Evolutionary conservation across 495 filamentous ascomycete genomes (phyloP).

Genomic region (Lindgomyces ingoldianus): DNA sequence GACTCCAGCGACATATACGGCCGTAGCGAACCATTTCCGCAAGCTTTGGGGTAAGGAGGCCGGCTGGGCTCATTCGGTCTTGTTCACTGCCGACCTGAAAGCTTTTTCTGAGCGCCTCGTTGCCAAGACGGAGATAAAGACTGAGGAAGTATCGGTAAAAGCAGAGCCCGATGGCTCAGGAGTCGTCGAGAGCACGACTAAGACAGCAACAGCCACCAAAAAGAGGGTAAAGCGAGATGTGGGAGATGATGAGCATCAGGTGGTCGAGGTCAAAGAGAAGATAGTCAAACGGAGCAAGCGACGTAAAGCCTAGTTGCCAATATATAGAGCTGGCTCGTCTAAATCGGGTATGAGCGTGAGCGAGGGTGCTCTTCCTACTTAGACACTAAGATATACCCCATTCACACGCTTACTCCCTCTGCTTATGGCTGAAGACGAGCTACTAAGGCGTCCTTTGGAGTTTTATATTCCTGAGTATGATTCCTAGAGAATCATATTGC

Average conservation of each 20-base stretch:
- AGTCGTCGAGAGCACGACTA: conserved; percentile 34
- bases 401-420: too few species aligned
- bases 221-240: conserved; percentile 44
- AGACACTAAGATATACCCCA: too few species aligned
- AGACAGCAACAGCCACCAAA: conserved; percentile 32
- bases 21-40: conserved; percentile 86
- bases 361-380: too few species aligned
- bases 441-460: too few species aligned
- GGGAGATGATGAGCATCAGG: conserved; percentile 40
- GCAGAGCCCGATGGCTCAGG: conserved; percentile 32
- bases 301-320: conserved; percentile 5
- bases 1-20: conserved; percentile 83
- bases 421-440: too few species aligned
- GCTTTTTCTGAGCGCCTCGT: conserved; percentile 71
- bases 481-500: too few species aligned
- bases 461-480: too few species aligned
- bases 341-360: too few species aligned
- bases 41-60: conserved; percentile 90
- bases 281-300: conserved; percentile 24
- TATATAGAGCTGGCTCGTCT: too few species aligned
- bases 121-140: conserved; percentile 54
- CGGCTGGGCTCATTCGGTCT: conserved; percentile 95
- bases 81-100: conserved; percentile 92
- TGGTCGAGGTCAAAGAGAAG: conserved; percentile 38
- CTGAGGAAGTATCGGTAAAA: conserved; percentile 43